These are phyloP conservation scores for Gamsiella multidivaricata DNA, from an alignment of 192 early-diverging fungal genomes.

Conservation along the genomic window DNA sequence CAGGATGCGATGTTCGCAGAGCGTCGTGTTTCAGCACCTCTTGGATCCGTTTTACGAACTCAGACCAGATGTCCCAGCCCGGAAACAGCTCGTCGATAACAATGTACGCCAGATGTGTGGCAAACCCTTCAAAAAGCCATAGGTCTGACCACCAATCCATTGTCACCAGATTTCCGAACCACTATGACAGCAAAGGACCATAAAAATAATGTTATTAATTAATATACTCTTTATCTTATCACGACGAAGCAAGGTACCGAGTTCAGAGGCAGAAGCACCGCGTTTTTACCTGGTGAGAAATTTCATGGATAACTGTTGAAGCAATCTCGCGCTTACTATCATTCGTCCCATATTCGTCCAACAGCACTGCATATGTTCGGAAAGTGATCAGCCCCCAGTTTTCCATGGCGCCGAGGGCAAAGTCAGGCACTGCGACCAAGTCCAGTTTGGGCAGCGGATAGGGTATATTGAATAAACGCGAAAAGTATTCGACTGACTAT, in stretches of 20 bases:
- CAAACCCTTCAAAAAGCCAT: conserved; percentile 63
- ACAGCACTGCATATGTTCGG: conserved; percentile 40
- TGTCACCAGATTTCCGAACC: conserved; percentile 61
- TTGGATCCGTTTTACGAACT: conserved; percentile 76
- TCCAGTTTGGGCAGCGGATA: conserved; percentile 66
- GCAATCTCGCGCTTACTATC: conserved; percentile 50
- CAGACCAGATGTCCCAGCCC: conserved; percentile 80
- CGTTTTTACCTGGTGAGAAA: conserved; percentile 50
- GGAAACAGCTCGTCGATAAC: conserved; percentile 80
- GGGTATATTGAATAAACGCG: conserved; percentile 56
- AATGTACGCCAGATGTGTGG: conserved; percentile 64
- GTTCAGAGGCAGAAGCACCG: too few species aligned
- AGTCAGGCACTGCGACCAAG: conserved; percentile 72
- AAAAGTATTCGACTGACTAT: conserved; percentile 51
- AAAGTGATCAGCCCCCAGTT: conserved; percentile 64
- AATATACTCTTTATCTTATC: not conserved
- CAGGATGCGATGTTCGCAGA: conserved; percentile 83
- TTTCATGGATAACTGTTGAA: conserved; percentile 55
- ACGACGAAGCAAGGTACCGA: too few species aligned
- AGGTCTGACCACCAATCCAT: conserved; percentile 63
- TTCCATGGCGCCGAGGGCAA: conserved; percentile 70
- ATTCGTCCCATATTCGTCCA: conserved; percentile 40
- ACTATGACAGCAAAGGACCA: conserved; percentile 10
- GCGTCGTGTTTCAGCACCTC: conserved; percentile 78
- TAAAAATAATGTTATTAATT: not conserved